These are phyloP conservation scores for Peterozyma xylosa DNA, from an alignment of 805 yeast genomes.

Conservation along the genomic window DNA sequence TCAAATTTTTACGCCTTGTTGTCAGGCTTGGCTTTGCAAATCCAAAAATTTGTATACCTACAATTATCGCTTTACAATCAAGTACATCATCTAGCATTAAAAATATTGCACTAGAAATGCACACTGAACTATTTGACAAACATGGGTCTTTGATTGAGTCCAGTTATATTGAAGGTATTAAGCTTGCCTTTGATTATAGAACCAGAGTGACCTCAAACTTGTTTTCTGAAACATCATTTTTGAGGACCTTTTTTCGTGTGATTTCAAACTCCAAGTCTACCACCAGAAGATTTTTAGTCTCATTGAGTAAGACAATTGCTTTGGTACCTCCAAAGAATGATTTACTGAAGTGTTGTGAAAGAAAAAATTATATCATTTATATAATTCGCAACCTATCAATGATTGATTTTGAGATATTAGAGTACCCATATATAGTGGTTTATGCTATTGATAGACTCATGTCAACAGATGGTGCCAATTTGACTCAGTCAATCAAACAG, in stretches of 20 bases:
- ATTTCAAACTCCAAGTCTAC: conserved; percentile 31
- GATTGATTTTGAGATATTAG: conserved; percentile 32
- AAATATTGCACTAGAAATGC: conserved; percentile 42
- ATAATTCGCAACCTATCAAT: conserved; percentile 30
- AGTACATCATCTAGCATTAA: conserved; percentile 37
- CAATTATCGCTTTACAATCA: conserved; percentile 62
- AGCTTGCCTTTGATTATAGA: conserved; percentile 41
- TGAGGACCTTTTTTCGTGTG: conserved; percentile 33
- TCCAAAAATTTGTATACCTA: conserved; percentile 63
- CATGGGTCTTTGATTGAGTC: conserved; percentile 68
- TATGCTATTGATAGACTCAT: conserved; percentile 35
- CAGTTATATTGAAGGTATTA: conserved; percentile 57
- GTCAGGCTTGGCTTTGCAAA: conserved; percentile 64
- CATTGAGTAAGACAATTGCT: conserved; percentile 23
- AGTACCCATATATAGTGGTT: conserved; percentile 42
- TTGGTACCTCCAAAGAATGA: conserved; percentile 18
- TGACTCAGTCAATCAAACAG: conserved; percentile 17
- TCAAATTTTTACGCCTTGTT: conserved; percentile 46
- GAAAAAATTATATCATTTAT: conserved; percentile 23
- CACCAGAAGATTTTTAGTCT: conserved; percentile 31
- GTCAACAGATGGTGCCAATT: conserved; percentile 31
- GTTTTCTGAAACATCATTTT: conserved; percentile 22
- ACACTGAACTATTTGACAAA: conserved; percentile 48
- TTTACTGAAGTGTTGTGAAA: conserved; percentile 9
- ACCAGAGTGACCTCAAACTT: conserved; percentile 17